A percentile compares a stretch with the other conserved stretches of the same genome.
Conservation (phyloP, 768 basidiomycete genomes). For the Nevesoporus exiguus region DNA sequence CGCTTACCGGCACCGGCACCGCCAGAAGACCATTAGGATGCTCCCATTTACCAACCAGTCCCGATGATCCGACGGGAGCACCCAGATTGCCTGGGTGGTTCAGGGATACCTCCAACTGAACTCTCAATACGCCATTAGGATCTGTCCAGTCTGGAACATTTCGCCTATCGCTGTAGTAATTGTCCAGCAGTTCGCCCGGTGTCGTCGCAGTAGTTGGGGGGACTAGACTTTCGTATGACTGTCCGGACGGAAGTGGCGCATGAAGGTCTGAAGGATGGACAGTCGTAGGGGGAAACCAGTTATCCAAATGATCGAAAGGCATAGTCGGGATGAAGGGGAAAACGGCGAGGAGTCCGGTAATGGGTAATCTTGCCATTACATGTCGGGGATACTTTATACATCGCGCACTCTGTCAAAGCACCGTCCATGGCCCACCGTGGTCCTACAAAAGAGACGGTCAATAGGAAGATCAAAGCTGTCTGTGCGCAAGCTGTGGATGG, state of each 20-base stretch:
- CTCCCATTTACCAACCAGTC: not conserved
- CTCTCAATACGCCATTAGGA: not conserved
- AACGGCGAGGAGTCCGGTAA: not conserved
- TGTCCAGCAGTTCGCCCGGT: slow-evolving; percentile 7
- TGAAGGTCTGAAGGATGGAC: slow-evolving; percentile 4
- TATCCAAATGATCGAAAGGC: not conserved
- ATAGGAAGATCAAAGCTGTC: not conserved
- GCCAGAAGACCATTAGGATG: not conserved
- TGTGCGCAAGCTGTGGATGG: not conserved
- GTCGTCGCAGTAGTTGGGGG: not conserved
- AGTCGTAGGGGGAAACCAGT: slow-evolving; percentile 6
- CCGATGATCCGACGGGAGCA: not conserved
- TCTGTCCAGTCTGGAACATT: not conserved
- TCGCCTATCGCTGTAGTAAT: not conserved
- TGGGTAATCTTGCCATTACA: not conserved
- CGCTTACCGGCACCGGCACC: not conserved
- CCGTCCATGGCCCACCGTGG: not conserved
- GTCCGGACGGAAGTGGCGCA: not conserved
- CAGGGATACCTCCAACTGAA: not conserved
- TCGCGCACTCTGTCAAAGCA: not conserved
- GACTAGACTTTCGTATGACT: not conserved
- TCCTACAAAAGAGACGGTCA: not conserved
- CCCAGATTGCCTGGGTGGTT: not conserved
- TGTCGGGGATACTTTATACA: slow-evolving; percentile 6
- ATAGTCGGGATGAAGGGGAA: not conserved